Evolutionary conservation across 1,284 basidiomycete genomes (phyloP).

Genomic region (Puccinia coronata): DNA sequence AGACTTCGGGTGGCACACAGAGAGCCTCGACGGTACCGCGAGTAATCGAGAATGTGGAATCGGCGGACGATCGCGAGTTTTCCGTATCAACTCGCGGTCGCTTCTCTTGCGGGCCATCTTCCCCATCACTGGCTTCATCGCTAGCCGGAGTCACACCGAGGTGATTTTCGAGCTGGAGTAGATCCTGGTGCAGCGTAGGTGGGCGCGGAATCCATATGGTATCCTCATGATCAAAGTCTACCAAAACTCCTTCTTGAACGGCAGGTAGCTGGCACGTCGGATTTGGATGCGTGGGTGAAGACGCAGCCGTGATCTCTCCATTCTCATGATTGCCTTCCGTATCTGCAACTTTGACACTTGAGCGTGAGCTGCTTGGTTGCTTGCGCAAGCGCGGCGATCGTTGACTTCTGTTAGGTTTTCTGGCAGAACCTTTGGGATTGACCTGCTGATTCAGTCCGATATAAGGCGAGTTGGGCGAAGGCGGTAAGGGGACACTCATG

Average conservation of each 20-base stretch:
- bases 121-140: constrained; percentile 14
- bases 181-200: constrained; percentile 17
- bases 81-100: constrained; percentile 13
- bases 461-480: constrained; percentile 41
- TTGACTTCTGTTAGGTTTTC: constrained; percentile 8
- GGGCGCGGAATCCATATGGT: constrained; percentile 44
- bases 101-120: constrained; percentile 36
- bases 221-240: constrained; percentile 47
- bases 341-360: neutral
- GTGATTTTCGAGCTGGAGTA: constrained; percentile 8
- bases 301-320: neutral
- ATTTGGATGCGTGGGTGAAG: neutral
- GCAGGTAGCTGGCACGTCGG: neutral
- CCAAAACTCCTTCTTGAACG: constrained; percentile 33
- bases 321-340: neutral
- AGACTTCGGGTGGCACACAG: neutral
- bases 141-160: neutral
- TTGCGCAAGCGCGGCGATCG: constrained; percentile 3
- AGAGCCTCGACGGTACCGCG: neutral
- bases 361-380: neutral
- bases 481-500: constrained; percentile 42
- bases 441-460: neutral
- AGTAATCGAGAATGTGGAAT: neutral
- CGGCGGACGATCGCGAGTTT: neutral
- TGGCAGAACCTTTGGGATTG: neutral